Evolutionary conservation across 2,329 filamentous ascomycete species (phyloP), one percentile per base, ranked within the genome.

Genomic region (Fusarium drepaniforme): DNA sequence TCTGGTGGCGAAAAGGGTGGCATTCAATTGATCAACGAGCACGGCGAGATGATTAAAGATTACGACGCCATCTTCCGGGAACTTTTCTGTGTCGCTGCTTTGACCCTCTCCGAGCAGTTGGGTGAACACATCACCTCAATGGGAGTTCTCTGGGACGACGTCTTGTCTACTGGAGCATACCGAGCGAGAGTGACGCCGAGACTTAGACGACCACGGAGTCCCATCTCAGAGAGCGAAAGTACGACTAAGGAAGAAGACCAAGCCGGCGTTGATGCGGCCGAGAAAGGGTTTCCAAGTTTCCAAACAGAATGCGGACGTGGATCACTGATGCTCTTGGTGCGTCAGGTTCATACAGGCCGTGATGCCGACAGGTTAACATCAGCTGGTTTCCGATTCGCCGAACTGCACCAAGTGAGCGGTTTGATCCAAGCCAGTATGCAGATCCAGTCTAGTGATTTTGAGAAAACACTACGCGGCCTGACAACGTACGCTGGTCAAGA

Each of bases 51-150:
- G 11, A 89, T 93, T 62, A 86, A 90, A 13, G 89, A 94, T 70
- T 96, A 96, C 80, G 92, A 94, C 38, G 85, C 92, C 12, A 87
- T 95, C 2, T 95, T 97, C 81, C 91, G 94, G 25, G 93, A 97
- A 80, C 86, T 95, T 9, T 97, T 97, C 81, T 97, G 94, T 79
- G 87, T 94, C 12, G 93, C 94, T 3, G 94, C 95, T 1, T 87
- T 91, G 5, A 90, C 91, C n/a, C 88, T 97, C 11, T 93, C 95
- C 1, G 86, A 89, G 11, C 89, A 90, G 63, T 85, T 95, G 71
- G 90, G 90, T 70, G 88, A 89, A 46, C 87, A 89, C 5, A 83
- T 96, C 2, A 86, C 89, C 8, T 86, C 90, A 9, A 83, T 93
- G 12, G 94, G 94, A 5, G 86, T 90, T 15, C 85, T 97, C 1